Percentiles rank a stretch among this genome's conserved stretches.
These are phyloP conservation scores for Eucalyptus albens DNA, from an alignment of 345 rosid species.

Conservation along the genomic window DNA sequence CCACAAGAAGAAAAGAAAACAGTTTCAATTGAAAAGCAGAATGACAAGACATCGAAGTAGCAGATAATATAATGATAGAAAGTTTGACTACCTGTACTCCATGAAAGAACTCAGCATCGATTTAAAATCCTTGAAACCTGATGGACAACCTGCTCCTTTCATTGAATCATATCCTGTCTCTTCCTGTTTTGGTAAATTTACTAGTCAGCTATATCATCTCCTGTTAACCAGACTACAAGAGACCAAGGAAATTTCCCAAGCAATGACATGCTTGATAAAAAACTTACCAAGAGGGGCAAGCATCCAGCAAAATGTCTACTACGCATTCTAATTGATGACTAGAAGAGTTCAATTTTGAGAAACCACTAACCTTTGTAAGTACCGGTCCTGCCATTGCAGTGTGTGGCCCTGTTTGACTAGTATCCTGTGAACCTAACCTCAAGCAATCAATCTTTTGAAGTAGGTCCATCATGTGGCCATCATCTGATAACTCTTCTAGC, in stretches of 20 bases:
- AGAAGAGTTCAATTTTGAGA: neutral
- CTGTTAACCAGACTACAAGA: conserved; percentile 46
- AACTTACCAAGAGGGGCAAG: neutral
- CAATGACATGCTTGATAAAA: neutral
- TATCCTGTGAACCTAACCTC: neutral
- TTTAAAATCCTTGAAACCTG: conserved; percentile 39
- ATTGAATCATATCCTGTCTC: conserved; percentile 13
- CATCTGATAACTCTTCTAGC: neutral
- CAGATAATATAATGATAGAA: neutral
- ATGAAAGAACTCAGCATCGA: conserved; percentile 34
- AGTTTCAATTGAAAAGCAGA: neutral
- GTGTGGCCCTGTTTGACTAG: neutral
- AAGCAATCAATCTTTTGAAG: neutral
- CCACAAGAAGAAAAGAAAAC: conserved; percentile 2
- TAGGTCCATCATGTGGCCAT: neutral
- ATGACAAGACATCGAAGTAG: neutral
- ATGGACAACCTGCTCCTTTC: conserved; percentile 24
- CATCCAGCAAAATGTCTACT: neutral
- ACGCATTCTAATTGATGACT: neutral
- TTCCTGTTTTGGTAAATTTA: conserved; percentile 4
- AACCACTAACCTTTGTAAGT: neutral
- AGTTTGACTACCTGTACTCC: conserved; percentile 30
- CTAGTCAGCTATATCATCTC: conserved; percentile 20
- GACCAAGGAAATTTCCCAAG: conserved; percentile 29
- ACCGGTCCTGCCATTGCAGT: neutral